Base-by-base conservation (phyloP, 192 early-diverging fungal genomes). In the Neocallimastix lanati region DNA sequence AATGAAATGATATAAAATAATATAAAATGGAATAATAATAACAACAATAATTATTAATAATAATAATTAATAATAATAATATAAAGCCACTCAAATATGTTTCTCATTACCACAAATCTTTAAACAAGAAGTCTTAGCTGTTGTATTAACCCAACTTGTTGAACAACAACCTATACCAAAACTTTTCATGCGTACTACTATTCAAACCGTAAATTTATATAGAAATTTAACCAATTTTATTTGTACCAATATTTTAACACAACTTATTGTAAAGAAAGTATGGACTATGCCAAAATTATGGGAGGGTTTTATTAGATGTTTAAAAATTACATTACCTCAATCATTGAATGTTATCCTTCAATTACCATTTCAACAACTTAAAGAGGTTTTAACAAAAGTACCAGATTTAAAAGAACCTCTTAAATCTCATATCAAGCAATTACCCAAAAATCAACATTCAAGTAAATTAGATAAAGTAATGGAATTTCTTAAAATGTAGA, bases 181-280 rank as follows among this genome's bases (percentile, higher is more conserved):
- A 12, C 80, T 94, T 29, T 92, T 92, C 77, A 94, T 95, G 94
- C 79, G 90, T 58, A 95, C 91, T 1, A 90, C 93, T 12, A 89
- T 94, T 5, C 91, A 90, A 76, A 87, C 83, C 28, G 87, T 94
- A 14, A 87, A 85, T n/a, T 82, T 88, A 40, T 91, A 88, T 84
- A 88, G 90, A 78, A 88, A 86, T 30, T 78, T 92, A 28, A 83
- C 85, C 12, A 85, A 85, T 21, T 93, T 92, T 80, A 87, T 92
- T 15, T 84, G 85, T 58, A 85, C 78, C 28, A 58, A 29, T 29
- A 84, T 93, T 76, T 81, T 93, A 29, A 83, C 87, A 3, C 88
- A 86, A 37, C 84, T 94, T 11, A 86, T 94, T 28, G 80, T 81
- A 28, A 92, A 91, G 81, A 84, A 90, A 67, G 87, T 94, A 13